phyloP scores from a whole-genome alignment of 2,329 filamentous ascomycete species.

The Cladophialophora immunda region DNA sequence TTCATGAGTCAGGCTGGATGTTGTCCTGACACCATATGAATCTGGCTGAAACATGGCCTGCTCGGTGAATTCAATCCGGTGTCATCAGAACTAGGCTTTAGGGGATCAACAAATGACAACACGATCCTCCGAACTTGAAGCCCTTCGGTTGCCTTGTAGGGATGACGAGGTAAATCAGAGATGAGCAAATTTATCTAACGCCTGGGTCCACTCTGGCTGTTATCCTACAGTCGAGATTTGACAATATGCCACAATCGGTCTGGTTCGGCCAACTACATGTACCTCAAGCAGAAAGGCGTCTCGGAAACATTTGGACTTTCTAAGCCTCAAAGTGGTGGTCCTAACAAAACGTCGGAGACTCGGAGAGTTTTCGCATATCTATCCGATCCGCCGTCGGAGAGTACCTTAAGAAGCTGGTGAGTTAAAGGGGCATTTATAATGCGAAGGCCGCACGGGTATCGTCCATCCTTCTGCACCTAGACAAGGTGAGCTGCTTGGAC shows the following conservation, averaged over 20 bases:
- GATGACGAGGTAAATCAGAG: not conserved
- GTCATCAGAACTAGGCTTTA: not conserved
- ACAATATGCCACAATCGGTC: not conserved
- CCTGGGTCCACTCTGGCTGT: not conserved
- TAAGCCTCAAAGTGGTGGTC: not conserved
- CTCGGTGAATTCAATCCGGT: not conserved
- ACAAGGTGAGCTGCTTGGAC: too few species aligned
- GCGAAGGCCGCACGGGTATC: not conserved
- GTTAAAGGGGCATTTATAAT: not conserved
- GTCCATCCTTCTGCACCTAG: not conserved
- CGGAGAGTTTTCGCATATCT: conserved; percentile 2
- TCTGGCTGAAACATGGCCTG: not conserved
- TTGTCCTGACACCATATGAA: not conserved
- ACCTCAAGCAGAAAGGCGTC: not conserved
- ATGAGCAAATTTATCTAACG: not conserved
- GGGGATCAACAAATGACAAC: not conserved
- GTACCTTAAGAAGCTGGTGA: not conserved
- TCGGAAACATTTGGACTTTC: conserved; percentile 9
- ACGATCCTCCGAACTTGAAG: not conserved
- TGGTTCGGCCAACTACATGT: too few species aligned
- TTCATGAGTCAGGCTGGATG: not conserved
- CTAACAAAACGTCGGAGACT: not conserved
- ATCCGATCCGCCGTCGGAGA: not conserved
- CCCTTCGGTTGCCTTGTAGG: not conserved
- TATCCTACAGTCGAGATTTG: not conserved